Base-by-base conservation (phyloP, 768 basidiomycete genomes). In the Lyophyllum semitale region DNA sequence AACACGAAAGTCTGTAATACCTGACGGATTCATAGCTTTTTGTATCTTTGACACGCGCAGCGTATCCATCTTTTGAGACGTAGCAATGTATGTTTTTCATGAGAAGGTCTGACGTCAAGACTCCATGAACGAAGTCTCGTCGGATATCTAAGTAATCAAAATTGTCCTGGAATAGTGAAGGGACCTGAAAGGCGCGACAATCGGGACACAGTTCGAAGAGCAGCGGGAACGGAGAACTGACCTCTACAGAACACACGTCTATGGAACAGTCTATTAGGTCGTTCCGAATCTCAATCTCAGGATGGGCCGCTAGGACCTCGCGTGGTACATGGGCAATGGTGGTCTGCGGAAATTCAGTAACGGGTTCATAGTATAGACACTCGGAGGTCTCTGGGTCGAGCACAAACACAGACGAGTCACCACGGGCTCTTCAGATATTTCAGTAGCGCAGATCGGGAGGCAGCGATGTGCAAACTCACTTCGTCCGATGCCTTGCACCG, bases 111-210 rank as follows among this genome's bases (percentile, higher is more conserved):
- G 93, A 95, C 0, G 93, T 96, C 60, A 99, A 79, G 44, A 99
- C 83, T 17, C 96, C 96, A 66, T 92, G 91, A 15, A 98, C 90
- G 64, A 99, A 97, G 72, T 98, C 94, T 60, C 85, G 79, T 54
- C 95, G 85, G 57, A 98, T 82, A 72, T 95, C 93, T 13, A 87
- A 85, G 66, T 95, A 98, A 73, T 98, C 97, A 66, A 99, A 99
- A 73, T 98, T 98, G 73, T 98, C 97, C 68, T 95, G 94, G 75
- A 98, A 99, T 4, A 98, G 69, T 1, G 95, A 95, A 1, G 94
- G 95, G 33, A 98, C 91, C 90, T 97, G 63, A 13, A 47, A n/a
- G 33, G 51, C 54, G 35, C 15, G 32, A 55, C 17, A 27, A 17
- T 35, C 45, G n/a, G 33, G 12, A 20, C 53, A 37, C 37, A 54